phyloP scores from a whole-genome alignment of 352 stramenopile species.

The Phytopythium cucurbitacearum region DNA sequence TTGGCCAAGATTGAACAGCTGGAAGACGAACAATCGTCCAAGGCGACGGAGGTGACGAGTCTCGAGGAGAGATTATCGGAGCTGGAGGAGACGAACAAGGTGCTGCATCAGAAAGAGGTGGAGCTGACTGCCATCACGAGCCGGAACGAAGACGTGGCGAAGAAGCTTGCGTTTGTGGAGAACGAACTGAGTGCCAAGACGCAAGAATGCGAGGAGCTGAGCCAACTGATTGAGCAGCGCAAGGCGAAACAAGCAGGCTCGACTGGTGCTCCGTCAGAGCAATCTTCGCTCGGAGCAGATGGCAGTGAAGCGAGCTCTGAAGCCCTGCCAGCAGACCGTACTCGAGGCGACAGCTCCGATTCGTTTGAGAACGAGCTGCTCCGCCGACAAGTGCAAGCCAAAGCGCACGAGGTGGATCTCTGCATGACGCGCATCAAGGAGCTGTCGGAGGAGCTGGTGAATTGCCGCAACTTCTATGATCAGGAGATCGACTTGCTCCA shows the following conservation, averaged over 20 bases:
- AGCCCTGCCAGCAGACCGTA: slow-evolving; percentile 4
- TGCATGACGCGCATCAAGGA: slow-evolving; percentile 37
- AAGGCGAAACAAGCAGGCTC: slow-evolving; percentile 5
- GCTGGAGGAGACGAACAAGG: slow-evolving; percentile 33
- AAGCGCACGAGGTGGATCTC: slow-evolving; percentile 40
- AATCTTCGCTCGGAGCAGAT: slow-evolving; percentile 2
- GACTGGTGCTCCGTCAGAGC: no score
- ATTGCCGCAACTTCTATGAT: slow-evolving; percentile 55
- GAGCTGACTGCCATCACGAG: slow-evolving; percentile 32
- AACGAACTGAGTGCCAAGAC: slow-evolving; percentile 43
- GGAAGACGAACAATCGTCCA: slow-evolving; percentile 58
- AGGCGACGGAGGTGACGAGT: slow-evolving; percentile 39
- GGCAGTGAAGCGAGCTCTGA: slow-evolving; percentile 7
- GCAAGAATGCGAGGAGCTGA: slow-evolving; percentile 46
- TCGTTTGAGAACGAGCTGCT: slow-evolving; percentile 49
- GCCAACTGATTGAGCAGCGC: slow-evolving; percentile 21
- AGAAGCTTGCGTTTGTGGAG: slow-evolving; percentile 47
- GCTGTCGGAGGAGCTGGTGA: slow-evolving; percentile 39
- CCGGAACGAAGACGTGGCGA: slow-evolving; percentile 44
- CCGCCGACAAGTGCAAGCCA: slow-evolving; percentile 45
- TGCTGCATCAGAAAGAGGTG: slow-evolving; percentile 33
- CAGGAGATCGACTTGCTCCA: slow-evolving; percentile 36
- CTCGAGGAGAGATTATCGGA: slow-evolving; percentile 55
- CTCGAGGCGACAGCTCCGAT: slow-evolving; percentile 13
- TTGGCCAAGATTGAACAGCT: slow-evolving; percentile 46